Evolutionary conservation across 2,329 filamentous ascomycete genomes (phyloP).

Genomic region (Mariannaea sp.): DNA sequence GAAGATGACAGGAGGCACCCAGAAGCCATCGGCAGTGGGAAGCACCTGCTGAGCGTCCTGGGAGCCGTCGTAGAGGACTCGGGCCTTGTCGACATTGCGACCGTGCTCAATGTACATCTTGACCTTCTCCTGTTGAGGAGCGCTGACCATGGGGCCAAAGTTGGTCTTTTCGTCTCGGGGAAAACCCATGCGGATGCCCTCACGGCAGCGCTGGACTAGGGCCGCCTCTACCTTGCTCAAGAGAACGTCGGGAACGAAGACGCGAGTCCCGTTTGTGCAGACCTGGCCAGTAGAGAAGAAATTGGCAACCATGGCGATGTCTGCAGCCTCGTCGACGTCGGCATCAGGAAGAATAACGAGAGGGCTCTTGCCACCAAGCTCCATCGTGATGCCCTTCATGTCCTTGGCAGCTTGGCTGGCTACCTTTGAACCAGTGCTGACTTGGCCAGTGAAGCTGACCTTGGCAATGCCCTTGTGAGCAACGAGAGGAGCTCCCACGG

Average conservation of each 20-base stretch:
- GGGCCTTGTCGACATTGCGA: slow-evolving; percentile 73
- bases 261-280: slow-evolving; percentile 89
- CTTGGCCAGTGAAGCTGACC: slow-evolving; percentile 89
- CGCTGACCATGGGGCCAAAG: slow-evolving; percentile 81
- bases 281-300: slow-evolving; percentile 92
- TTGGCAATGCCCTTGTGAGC: slow-evolving; percentile 76
- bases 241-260: slow-evolving; percentile 74
- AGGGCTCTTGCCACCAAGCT: slow-evolving; percentile 86
- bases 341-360: slow-evolving; percentile 81
- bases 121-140: slow-evolving; percentile 77
- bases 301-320: slow-evolving; percentile 92
- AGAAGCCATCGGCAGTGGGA: slow-evolving; percentile 69
- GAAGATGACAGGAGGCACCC: slow-evolving; percentile 84
- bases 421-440: slow-evolving; percentile 81
- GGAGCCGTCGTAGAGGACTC: slow-evolving; percentile 72
- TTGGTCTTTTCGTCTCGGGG: slow-evolving; percentile 76
- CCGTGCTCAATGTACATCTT: slow-evolving; percentile 76
- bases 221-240: slow-evolving; percentile 70
- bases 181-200: slow-evolving; percentile 77
- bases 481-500: slow-evolving; percentile 74
- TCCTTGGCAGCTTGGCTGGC: slow-evolving; percentile 73
- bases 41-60: slow-evolving; percentile 58
- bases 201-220: slow-evolving; percentile 56
- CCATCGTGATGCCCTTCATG: slow-evolving; percentile 93
- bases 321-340: slow-evolving; percentile 77